Base-by-base conservation (phyloP, 805 yeast genomes). In the Starmerella apis region DNA sequence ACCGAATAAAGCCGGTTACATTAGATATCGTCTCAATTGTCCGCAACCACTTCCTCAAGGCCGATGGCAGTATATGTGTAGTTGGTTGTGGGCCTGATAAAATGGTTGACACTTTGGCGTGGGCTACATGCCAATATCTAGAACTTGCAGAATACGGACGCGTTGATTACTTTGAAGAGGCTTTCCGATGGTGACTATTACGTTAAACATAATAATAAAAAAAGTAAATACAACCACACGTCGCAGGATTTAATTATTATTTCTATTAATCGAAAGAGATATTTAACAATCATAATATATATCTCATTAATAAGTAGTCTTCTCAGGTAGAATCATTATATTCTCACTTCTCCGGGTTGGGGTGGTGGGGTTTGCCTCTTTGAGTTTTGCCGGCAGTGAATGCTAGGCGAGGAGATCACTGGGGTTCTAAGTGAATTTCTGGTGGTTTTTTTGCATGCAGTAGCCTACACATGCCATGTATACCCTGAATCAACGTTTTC, bases 151-250 rank as follows among this genome's bases (percentile, higher is more conserved):
- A 44, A 14, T 68, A 73, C 41, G 71, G 83, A 7, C 52, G 68
- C 39, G 74, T 83, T 18, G 88, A 81, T 53, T 79, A 79, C 59
- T 80, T 71, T 60, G 94, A 86, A 62, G 88, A 83, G 60, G 72
- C 81, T 44, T 86, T 82, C 66, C 71, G 74, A 13, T 84, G 94
- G 39, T 36, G n/a, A 33, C 4, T 2, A 11, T 9, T 13, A 16
- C 8, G 9, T 8, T 6, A 16, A 14, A 33, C 2, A 16, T n/a
- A n/a, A n/a, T n/a, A n/a, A n/a, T n/a, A n/a, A n/a, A n/a, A n/a
- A n/a, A n/a, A n/a, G n/a, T n/a, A n/a, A n/a, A n/a, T n/a, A n/a
- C n/a, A n/a, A n/a, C n/a, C n/a, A n/a, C n/a, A n/a, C n/a, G n/a
- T n/a, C n/a, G n/a, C n/a, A n/a, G n/a, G n/a, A n/a, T n/a, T n/a